These are phyloP conservation scores for Telopea speciosissima DNA, from an alignment of 177 flowering plant genomes.

Conservation along the genomic window DNA sequence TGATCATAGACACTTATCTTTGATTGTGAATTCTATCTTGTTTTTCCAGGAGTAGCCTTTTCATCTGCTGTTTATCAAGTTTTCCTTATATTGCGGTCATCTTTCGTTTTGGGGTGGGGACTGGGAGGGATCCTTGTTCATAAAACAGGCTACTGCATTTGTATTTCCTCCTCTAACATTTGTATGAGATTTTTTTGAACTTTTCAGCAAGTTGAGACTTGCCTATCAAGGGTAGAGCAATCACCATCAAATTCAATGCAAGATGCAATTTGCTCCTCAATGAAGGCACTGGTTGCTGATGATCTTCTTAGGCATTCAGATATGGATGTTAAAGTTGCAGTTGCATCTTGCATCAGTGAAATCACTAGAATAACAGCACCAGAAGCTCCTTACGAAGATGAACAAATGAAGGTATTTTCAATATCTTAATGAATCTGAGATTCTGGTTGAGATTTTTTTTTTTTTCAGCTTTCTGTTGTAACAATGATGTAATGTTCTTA, in stretches of 20 bases:
- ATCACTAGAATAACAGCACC: slow-evolving; percentile 79
- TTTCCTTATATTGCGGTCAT: too few relatives aligned
- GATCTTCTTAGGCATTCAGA: slow-evolving; percentile 45
- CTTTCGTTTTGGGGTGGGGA: too few relatives aligned
- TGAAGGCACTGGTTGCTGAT: slow-evolving; percentile 41
- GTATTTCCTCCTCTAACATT: neutral
- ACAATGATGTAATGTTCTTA: too few relatives aligned
- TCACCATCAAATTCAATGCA: slow-evolving; percentile 39
- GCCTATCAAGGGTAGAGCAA: slow-evolving; percentile 48
- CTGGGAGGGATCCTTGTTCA: too few relatives aligned
- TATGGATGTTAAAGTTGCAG: slow-evolving; percentile 45
- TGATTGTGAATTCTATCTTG: too few relatives aligned
- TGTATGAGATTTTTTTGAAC: neutral
- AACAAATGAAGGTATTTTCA: slow-evolving; percentile 60
- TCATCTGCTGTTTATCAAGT: too few relatives aligned
- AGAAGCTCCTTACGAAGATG: slow-evolving; percentile 63
- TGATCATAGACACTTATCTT: too few relatives aligned
- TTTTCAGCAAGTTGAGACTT: slow-evolving; percentile 35
- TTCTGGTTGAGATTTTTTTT: neutral
- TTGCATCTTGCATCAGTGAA: slow-evolving; percentile 53
- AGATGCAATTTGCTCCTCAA: slow-evolving; percentile 40
- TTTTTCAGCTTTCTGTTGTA: neutral
- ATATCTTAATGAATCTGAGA: neutral
- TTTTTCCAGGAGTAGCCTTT: too few relatives aligned
- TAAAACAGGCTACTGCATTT: too few relatives aligned